Percentiles rank a stretch among this genome's conserved stretches.
These are phyloP conservation scores for Wickerhamomyces sp. DNA, from an alignment of 1,139 yeast species.

Conservation along the genomic window DNA sequence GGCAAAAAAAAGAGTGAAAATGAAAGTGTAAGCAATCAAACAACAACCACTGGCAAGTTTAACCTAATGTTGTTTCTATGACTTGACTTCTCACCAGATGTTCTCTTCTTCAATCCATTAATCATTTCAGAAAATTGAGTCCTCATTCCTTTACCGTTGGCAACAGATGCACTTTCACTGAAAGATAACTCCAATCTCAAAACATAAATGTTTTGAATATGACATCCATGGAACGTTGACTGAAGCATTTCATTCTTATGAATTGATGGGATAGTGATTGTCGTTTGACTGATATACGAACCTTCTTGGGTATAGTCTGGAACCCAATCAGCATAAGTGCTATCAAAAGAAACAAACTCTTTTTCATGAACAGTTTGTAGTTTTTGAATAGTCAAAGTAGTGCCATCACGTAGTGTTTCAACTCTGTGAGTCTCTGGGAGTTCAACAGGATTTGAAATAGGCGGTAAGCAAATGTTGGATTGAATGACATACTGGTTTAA, in stretches of 20 bases:
- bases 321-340: conserved; percentile 9
- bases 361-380: conserved; percentile 9
- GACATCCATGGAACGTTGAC: conserved; percentile 18
- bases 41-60: too few species aligned
- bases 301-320: conserved; percentile 13
- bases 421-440: neutral
- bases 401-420: neutral
- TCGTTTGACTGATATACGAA: conserved; percentile 3
- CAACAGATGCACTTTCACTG: too few species aligned
- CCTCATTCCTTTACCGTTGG: too few species aligned
- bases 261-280: conserved; percentile 10
- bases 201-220: conserved; percentile 15
- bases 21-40: too few species aligned
- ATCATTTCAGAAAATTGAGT: too few species aligned
- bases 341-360: neutral
- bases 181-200: conserved; percentile 6
- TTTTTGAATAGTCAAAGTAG: conserved; percentile 4
- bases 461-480: conserved; percentile 10
- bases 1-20: too few species aligned
- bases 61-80: too few species aligned
- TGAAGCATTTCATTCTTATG: conserved; percentile 4
- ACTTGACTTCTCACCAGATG: too few species aligned
- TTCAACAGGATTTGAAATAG: conserved; percentile 4
- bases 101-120: too few species aligned
- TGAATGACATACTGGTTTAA: conserved; percentile 13